Evolutionary conservation across 2,329 filamentous ascomycete genomes (phyloP).

Genomic region (Colletotrichum magnum): DNA sequence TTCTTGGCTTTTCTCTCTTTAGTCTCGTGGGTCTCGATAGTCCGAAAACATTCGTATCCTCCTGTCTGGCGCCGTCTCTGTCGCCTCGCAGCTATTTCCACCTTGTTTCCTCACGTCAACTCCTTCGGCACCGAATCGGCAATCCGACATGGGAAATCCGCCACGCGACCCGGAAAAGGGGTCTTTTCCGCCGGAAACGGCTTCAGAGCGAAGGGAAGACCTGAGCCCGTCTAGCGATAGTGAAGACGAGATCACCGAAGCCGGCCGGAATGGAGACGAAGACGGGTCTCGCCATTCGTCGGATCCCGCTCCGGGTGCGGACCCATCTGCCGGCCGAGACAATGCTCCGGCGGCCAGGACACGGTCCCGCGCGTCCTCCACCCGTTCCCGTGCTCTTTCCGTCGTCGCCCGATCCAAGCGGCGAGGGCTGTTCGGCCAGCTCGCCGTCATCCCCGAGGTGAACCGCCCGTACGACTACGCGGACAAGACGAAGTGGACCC

Average conservation of each 20-base stretch:
- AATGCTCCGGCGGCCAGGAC: conserved; percentile 39
- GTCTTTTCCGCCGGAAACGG: conserved; percentile 27
- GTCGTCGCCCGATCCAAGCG: conserved; percentile 65
- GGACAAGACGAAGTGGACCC: conserved; percentile 83
- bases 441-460: conserved; percentile 84
- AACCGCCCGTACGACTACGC: conserved; percentile 81
- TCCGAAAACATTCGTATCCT: background rate
- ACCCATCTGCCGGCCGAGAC: conserved; percentile 23
- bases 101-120: background rate
- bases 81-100: conserved; percentile 5
- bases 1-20: conserved; percentile 15
- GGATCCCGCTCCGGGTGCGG: conserved; percentile 6
- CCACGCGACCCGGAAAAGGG: conserved; percentile 38
- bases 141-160: conserved; percentile 8
- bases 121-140: conserved; percentile 37
- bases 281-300: conserved; percentile 24
- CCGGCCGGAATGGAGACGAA: conserved; percentile 16
- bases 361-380: conserved; percentile 55
- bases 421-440: conserved; percentile 79
- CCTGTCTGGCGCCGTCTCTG: background rate
- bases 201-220: conserved; percentile 7
- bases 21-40: conserved; percentile 2
- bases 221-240: conserved; percentile 34
- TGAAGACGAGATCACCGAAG: conserved; percentile 31
- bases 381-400: conserved; percentile 52